Percentiles rank a stretch among this genome's conserved stretches.
phyloP scores from a whole-genome alignment of 2,329 filamentous ascomycete species.

The Stagonosporopsis cucurbitacearum region DNA sequence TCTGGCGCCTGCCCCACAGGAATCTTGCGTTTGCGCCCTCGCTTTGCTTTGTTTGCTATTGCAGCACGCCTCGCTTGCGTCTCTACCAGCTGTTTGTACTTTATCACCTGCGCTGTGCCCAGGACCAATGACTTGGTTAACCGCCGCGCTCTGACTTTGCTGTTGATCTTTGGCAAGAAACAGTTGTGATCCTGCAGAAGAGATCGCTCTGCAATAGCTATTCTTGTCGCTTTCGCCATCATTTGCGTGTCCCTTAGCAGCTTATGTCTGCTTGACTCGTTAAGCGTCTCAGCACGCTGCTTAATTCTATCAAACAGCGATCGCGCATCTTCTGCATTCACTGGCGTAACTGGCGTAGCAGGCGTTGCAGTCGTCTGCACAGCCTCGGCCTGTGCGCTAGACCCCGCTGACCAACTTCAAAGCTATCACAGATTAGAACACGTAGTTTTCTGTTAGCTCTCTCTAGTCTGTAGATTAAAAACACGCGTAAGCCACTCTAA shows the following conservation, averaged over 20 bases:
- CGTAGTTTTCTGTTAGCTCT: slow-evolving; percentile 40
- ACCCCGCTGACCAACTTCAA: slow-evolving; percentile 25
- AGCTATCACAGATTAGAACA: slow-evolving; percentile 46
- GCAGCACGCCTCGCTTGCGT: no score
- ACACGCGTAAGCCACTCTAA: slow-evolving; percentile 45
- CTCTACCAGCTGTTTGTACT: not conserved
- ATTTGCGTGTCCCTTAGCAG: slow-evolving; percentile 24
- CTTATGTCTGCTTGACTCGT: slow-evolving; percentile 26
- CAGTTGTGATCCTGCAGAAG: slow-evolving; percentile 37
- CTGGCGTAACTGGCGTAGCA: slow-evolving; percentile 37
- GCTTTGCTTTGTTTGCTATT: no score
- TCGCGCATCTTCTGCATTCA: slow-evolving; percentile 26
- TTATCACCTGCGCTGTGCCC: slow-evolving; percentile 1
- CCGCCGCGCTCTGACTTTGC: slow-evolving; percentile 29
- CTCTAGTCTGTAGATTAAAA: slow-evolving; percentile 46
- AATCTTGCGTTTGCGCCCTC: no score
- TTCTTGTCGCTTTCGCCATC: not conserved
- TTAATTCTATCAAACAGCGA: slow-evolving; percentile 28
- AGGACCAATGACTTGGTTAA: not conserved
- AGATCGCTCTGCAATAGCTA: slow-evolving; percentile 28
- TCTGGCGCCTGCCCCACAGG: no score
- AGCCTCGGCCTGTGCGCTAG: not conserved
- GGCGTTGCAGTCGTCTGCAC: no score
- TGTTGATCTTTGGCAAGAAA: slow-evolving; percentile 38
- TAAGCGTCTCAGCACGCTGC: slow-evolving; percentile 20